phyloP scores from a whole-genome alignment of 139 green algal genomes.

The Chara braunii region DNA sequence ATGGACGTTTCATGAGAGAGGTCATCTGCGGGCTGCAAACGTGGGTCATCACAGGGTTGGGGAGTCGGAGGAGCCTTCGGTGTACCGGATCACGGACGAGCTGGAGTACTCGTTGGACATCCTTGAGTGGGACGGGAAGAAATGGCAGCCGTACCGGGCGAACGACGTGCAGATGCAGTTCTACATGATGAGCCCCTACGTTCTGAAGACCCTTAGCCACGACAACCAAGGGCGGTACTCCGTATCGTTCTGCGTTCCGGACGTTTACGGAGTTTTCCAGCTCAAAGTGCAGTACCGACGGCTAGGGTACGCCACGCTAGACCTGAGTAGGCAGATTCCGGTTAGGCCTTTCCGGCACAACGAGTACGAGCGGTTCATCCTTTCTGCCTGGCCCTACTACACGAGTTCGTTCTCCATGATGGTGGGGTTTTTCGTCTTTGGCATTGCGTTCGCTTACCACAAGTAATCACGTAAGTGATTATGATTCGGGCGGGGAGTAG shows the following conservation, averaged over 20 bases:
- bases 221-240: slow-evolving; percentile 45
- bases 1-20: slow-evolving; percentile 70
- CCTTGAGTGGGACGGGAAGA: slow-evolving; percentile 47
- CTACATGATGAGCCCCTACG: slow-evolving; percentile 87
- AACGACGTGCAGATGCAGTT: slow-evolving; percentile 88
- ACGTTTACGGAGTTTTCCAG: slow-evolving; percentile 97
- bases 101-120: slow-evolving; percentile 68
- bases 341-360: slow-evolving; percentile 87
- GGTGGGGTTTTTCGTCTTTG: slow-evolving; percentile 41
- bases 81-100: slow-evolving; percentile 60
- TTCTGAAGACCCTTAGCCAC: slow-evolving; percentile 62
- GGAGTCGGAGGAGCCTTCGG: slow-evolving; percentile 25
- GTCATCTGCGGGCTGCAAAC: slow-evolving; percentile 54
- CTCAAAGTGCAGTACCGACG: slow-evolving; percentile 79
- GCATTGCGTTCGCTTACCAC: slow-evolving; percentile 41
- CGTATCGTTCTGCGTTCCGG: slow-evolving; percentile 61
- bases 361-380: slow-evolving; percentile 88
- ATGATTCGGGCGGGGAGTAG: neutral
- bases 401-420: slow-evolving; percentile 40
- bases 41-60: slow-evolving; percentile 27
- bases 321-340: slow-evolving; percentile 56
- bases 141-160: slow-evolving; percentile 56
- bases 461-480: slow-evolving; percentile 18
- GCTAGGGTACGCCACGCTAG: slow-evolving; percentile 67
- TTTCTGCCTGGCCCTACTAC: slow-evolving; percentile 61